Base-by-base conservation (phyloP, 768 basidiomycete species). In the Termitomyces sp. region DNA sequence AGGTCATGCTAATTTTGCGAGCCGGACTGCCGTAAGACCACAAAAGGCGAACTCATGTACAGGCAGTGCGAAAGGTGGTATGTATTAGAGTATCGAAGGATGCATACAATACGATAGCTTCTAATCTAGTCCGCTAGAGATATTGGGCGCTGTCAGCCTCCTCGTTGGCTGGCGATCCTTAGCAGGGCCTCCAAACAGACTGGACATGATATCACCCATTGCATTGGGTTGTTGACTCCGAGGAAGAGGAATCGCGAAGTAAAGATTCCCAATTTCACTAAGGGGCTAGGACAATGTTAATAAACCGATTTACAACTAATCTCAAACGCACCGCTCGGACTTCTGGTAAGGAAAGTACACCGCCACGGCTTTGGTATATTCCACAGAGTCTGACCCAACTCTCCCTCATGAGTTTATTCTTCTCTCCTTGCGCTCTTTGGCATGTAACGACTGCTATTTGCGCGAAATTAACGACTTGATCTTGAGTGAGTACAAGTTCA, bases 401-500 rank as follows among this genome's bases (percentile, higher is more conserved):
- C 72, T 88, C 91, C 53, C 87, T 80, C 76, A 81, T 84, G 30
- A 78, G 78, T 68, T 86, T 87, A 65, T 86, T 92, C 65, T 85
- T 84, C 18, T 91, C 86, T 3, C 89, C 90, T 57, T 90, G 85
- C 5, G 87, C 87, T 24, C 92, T 83, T 68, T 98, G 96, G 62
- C 91, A 92, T n/a, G 88, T 88, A 53, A 88, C 69, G 12, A 98
- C 83, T 0, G 90, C 92, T 54, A 98, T 81, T 66, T 99, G 97
- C 2, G 88, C 77, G 70, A 96, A 98, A 68, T 97, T 99, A 58
- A 97, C 75, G 6, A 85, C 75, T 0, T 82, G 73, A 61, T 95
- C 90, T 28, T 80, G 81, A 5, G 92, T 94, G 55, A 93, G 75
- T 14, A 82, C 69, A 4, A 97, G 78, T 65, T 94, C 90, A 53